Base-by-base conservation (phyloP, 768 basidiomycete species). In the Cystobasidium ongulense region DNA sequence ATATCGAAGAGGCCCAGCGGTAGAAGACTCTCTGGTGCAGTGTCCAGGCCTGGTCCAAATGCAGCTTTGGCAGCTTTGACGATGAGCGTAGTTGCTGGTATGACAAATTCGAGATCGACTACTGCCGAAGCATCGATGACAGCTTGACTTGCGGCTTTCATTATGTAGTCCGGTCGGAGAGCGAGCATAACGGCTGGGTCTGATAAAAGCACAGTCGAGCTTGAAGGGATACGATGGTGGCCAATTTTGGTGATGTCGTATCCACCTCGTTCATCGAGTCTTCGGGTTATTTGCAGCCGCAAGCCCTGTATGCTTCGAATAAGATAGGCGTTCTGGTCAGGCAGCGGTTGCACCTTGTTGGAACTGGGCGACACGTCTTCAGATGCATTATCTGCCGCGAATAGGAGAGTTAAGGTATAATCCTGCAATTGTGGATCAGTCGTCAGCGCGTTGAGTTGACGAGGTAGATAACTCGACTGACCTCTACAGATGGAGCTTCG, bases 401-500 rank as follows among this genome's bases (percentile, higher is more conserved):
- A 79, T 63, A 79, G 54, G 17, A 79, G 72, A 29, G 76, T 74
- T 63, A 78, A 65, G n/a, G 43, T 23, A 18, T 73, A 38, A 38
- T 78, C 77, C 77, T 79, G 61, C 0, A n/a, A 0, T 27, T 11
- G 1, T n/a, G 53, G 25, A 18, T 29, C 8, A 35, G 23, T n/a
- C 11, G 54, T 4, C 18, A 46, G 39, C 43, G 21, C 7, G 46
- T 25, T 43, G 13, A 36, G 17, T 5, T 31, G 17, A 11, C 1
- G 41, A 31, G 29, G 41, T 25, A 13, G 21, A 4, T 29, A 27
- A 23, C 21, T 15, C 1, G 25, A 35, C 76, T 62, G 35, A 77
- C 82, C 63, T 90, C 86, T 7, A 87, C 82, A 74, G 83, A 83
- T 4, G 91, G 90, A 52, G 85, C 80, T 73, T 88, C 87, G 78